Evolutionary conservation across 257 asterid species (phyloP).

Genomic region (Primulina tabacum): DNA sequence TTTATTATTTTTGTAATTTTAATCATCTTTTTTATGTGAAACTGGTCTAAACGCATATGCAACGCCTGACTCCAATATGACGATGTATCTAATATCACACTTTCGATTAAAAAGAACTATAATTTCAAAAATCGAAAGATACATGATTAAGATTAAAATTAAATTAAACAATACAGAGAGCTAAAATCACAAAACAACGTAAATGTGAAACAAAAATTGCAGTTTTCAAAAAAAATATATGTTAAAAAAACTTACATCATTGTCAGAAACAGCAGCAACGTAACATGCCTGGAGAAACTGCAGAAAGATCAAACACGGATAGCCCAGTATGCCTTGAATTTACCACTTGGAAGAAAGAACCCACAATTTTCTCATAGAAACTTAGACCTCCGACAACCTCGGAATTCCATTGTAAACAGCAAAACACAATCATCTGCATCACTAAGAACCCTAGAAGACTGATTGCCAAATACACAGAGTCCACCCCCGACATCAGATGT

Average conservation of each 20-base stretch:
- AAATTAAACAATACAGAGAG: no score
- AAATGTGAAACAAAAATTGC: no score
- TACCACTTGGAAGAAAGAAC: conserved; percentile 42
- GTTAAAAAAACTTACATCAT: conserved; percentile 44
- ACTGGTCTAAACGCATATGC: no score
- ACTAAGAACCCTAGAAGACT: conserved; percentile 37
- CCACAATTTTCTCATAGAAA: conserved; percentile 43
- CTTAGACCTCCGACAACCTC: conserved; percentile 25
- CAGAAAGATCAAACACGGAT: conserved; percentile 40
- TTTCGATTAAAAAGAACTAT: no score
- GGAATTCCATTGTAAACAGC: conserved; percentile 40
- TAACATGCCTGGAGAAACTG: conserved; percentile 36
- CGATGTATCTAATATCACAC: no score
- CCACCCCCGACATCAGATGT: conserved; percentile 31
- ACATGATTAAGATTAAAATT: no score
- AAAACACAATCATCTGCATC: conserved; percentile 36
- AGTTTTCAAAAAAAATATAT: no score
- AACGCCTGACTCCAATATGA: no score
- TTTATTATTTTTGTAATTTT: no score
- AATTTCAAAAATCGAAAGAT: no score
- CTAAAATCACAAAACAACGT: no score
- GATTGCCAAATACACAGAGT: conserved; percentile 19
- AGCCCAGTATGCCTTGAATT: conserved; percentile 60
- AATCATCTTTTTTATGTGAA: no score
- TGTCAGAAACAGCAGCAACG: conserved; percentile 35